phyloP scores from a whole-genome alignment of 129 eudicot species.

The Pittosporum tobira region DNA sequence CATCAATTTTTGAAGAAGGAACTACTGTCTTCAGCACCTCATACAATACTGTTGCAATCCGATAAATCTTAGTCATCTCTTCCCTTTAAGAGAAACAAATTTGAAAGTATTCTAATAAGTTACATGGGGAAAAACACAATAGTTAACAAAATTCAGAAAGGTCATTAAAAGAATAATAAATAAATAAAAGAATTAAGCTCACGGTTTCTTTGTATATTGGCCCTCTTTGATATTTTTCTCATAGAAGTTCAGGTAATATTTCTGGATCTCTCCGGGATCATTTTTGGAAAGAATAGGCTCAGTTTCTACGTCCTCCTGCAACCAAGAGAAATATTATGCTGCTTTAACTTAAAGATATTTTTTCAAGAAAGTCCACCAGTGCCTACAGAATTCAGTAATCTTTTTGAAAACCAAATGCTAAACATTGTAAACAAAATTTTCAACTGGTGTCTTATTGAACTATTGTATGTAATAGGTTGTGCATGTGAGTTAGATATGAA shows the following conservation, averaged over 20 bases:
- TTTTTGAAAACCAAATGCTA: not conserved
- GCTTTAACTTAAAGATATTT: not conserved
- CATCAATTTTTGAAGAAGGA: conserved; percentile 52
- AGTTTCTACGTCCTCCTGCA: conserved; percentile 75
- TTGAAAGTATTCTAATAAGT: conserved; percentile 16
- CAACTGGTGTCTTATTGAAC: not conserved
- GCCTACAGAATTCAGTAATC: not conserved
- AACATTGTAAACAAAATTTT: not conserved
- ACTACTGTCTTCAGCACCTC: conserved; percentile 84
- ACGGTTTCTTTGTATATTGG: conserved; percentile 85
- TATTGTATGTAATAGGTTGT: not conserved
- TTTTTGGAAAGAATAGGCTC: conserved; percentile 37
- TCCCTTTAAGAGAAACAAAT: conserved; percentile 38
- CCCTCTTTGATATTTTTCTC: conserved; percentile 75
- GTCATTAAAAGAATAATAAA: too few relatives aligned
- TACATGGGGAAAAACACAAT: not conserved
- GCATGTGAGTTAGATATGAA: not conserved
- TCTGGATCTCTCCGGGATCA: conserved; percentile 85
- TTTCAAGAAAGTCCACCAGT: not conserved
- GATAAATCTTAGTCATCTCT: conserved; percentile 87
- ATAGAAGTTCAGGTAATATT: conserved; percentile 64
- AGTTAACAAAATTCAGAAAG: conserved; percentile 3
- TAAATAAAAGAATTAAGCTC: conserved; percentile 26
- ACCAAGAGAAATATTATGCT: conserved; percentile 11
- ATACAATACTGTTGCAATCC: conserved; percentile 83